Percentiles rank a stretch among this genome's conserved stretches.
Conservation (phyloP, 208 protist genomes). For the Leptomonas pyrrhocoris region DNA sequence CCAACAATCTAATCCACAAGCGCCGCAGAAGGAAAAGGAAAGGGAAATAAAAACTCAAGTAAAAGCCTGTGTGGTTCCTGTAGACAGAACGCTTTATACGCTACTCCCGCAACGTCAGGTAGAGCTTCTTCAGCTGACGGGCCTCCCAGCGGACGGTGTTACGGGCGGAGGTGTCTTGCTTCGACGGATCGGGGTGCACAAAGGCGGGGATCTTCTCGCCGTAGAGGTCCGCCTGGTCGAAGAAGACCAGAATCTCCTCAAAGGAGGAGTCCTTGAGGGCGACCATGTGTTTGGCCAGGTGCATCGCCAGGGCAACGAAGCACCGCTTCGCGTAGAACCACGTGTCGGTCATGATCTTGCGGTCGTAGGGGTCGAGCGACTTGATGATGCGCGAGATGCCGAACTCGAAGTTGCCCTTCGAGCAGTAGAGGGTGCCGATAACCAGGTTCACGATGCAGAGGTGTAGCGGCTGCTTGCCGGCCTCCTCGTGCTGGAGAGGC, state of each 20-base stretch:
- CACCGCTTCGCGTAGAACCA: conserved; percentile 98
- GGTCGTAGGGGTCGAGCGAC: conserved; percentile 95
- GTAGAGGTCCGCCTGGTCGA: conserved; percentile 93
- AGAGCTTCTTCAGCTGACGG: conserved; percentile 92
- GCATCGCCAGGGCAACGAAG: conserved; percentile 94
- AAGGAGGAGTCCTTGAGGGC: conserved; percentile 94
- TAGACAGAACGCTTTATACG: background rate
- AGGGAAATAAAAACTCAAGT: background rate
- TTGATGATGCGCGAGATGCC: conserved; percentile 97
- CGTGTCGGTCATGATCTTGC: conserved; percentile 97
- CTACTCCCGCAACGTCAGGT: conserved; percentile 79
- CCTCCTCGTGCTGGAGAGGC: conserved; percentile 76
- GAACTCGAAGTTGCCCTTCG: conserved; percentile 98
- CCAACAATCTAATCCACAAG: no score
- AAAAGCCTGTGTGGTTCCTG: background rate
- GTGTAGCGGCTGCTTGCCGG: conserved; percentile 93
- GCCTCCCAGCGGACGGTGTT: conserved; percentile 95
- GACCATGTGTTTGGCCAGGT: conserved; percentile 98
- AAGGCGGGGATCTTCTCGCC: conserved; percentile 93
- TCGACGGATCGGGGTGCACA: conserved; percentile 83
- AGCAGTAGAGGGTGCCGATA: conserved; percentile 99
- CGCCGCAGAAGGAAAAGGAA: background rate
- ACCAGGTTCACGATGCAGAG: conserved; percentile 98
- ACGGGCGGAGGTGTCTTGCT: conserved; percentile 78
- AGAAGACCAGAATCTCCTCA: conserved; percentile 94